Evolutionary conservation across 106 monocot genomes (phyloP), one percentile per base, ranked within the genome.

Genomic region (Ottelia alismoides): DNA sequence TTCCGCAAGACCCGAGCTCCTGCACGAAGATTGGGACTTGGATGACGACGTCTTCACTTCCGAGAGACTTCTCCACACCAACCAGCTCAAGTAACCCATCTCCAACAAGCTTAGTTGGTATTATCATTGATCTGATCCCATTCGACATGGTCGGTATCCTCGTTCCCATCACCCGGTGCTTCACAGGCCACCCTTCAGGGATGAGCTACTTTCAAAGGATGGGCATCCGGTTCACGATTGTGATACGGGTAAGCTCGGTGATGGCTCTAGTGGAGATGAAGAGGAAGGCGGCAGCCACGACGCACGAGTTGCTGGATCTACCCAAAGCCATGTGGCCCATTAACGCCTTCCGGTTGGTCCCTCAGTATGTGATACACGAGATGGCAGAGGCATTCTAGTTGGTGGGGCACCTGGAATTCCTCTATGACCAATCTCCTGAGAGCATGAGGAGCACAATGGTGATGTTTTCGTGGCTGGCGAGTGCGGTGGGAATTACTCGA

Each of bases 371-470:
- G 11, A 54, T 83, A 24, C 60, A 57, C 11, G 83, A 78, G 14
- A 0, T 78, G 2, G 64, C 74, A 0, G 68, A 83, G 16, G 67
- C 70, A 4, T 78, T 83, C 67, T 46, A 31, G 47, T 68, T 63
- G 1, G 83, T 83, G 18, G 83, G 75, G 3, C 75, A 71, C 43
- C 63, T 86, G 65, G 81, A 87, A 66, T 88, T 88, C 18, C 35
- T 78, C 11, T 82, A 78, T 55, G 78, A 88, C 49, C 82, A 88
- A 63, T 61, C 82, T 17, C 82, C 87, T 10, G 87, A 88, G 67
- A 82, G 87, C 72, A 82, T 82, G 82, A 53, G 78, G 28, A 88
- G 87, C 66, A 78, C 65, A 0, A 72, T 72, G 2, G 53, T 72
- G 11, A 82, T 75, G 16, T 66, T 87, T 26, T 82, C 65, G 63